Evolutionary conservation across 139 green algal species (phyloP).

Genomic region (Coelastrella sp.): DNA sequence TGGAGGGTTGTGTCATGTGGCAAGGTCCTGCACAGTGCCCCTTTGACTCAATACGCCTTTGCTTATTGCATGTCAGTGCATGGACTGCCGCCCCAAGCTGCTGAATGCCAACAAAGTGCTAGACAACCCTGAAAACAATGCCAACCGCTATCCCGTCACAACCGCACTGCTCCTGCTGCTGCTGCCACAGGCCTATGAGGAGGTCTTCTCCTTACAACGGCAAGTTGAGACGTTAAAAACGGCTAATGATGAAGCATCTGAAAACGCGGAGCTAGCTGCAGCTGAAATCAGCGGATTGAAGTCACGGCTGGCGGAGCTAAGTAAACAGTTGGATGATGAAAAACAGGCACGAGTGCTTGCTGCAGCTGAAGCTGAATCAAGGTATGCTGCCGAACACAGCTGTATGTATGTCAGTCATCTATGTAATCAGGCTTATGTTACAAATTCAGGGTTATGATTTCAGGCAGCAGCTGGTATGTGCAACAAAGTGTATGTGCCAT

Average conservation of each 20-base stretch:
- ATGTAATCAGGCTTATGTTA: not conserved
- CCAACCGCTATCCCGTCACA: too few relatives aligned
- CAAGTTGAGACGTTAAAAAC: not conserved
- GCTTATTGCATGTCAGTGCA: too few relatives aligned
- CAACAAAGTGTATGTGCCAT: too few relatives aligned
- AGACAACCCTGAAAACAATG: not conserved
- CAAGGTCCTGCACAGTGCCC: too few relatives aligned
- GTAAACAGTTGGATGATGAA: constrained; percentile 8
- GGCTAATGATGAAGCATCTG: not conserved
- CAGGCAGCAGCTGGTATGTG: not conserved
- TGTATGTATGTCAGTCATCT: not conserved
- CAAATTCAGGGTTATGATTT: not conserved
- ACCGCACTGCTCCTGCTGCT: not conserved
- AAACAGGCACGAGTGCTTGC: constrained; percentile 30
- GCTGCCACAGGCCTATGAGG: constrained; percentile 29
- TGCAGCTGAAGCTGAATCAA: constrained; percentile 38
- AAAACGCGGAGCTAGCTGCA: constrained; percentile 24
- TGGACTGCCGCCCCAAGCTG: too few relatives aligned
- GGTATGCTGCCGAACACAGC: not conserved
- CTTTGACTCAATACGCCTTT: too few relatives aligned
- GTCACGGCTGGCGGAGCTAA: constrained; percentile 24
- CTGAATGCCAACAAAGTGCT: too few relatives aligned
- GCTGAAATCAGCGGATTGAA: constrained; percentile 25
- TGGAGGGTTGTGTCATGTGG: too few relatives aligned
- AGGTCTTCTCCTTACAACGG: constrained; percentile 30